Evolutionary conservation across 2,329 filamentous ascomycete species (phyloP), one percentile per base, ranked within the genome.

Genomic region (Blastomyces silverae): DNA sequence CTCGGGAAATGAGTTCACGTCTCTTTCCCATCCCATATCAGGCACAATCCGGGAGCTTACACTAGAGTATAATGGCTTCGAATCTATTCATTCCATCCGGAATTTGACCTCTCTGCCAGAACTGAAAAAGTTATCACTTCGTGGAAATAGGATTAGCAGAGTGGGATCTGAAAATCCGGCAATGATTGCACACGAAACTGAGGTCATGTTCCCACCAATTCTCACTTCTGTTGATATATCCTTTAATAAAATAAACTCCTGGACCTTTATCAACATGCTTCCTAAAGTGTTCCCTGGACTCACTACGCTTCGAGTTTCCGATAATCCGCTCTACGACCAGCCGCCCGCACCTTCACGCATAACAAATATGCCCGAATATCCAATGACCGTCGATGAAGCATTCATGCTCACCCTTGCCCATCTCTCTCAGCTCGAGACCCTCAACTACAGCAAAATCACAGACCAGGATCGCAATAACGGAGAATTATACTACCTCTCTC

Each of bases 401-500:
- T 93, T 92, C 78, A 96, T 96, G 90, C 83, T 97, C 59, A 91
- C 90, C 0, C 80, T 96, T 34, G 90, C 88, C 37, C 89, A 92
- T 2, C 80, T 97, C 1, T 83, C 84, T 0, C 79, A 79, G 1
- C 83, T 97, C 11, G 83, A 83, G 63, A 82, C 80, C 0, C 82
- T 97, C 22, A 80, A 81, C 66, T 79, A 78, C 69, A 77, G 87
- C 67, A 79, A 80, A 20, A 87, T 97, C 69, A 87, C 87, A 0
- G 70, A 81, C 0, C 85, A 88, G 53, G 92, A 97, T 74, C 86
- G 93, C 22, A 82, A 86, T 63, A 94, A 97, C 72, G 92, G 92
- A 4, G 94, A 97, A 71, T 88, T 93, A 72, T 99, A 96, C 75
- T 99, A 99, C 75, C 85, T 97, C 13, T 90, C 88, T 0, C 85